These are phyloP conservation scores for Sphaerostilbella broomeana DNA, from an alignment of 2,329 filamentous ascomycete species.

Conservation along the genomic window DNA sequence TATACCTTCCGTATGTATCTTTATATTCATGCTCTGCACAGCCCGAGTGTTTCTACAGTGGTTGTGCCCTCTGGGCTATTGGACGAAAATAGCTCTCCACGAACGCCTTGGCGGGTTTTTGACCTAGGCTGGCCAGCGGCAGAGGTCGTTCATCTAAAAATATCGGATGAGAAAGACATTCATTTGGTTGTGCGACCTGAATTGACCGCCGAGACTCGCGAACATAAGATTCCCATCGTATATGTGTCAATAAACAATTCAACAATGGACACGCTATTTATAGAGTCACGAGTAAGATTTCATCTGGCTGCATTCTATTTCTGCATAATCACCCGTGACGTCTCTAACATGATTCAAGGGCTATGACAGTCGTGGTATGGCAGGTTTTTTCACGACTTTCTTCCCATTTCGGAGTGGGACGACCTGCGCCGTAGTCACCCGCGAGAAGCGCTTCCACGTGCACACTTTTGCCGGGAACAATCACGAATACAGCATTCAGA, in stretches of 20 bases:
- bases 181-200: slow-evolving; percentile 19
- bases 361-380: slow-evolving; percentile 18
- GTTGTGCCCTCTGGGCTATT: background rate
- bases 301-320: background rate
- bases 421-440: slow-evolving; percentile 21
- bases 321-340: no score
- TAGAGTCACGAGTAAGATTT: slow-evolving; percentile 17
- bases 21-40: background rate
- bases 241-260: slow-evolving; percentile 16
- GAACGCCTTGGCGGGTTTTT: background rate
- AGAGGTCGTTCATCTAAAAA: slow-evolving; percentile 16
- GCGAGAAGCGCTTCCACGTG: slow-evolving; percentile 22
- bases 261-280: slow-evolving; percentile 13
- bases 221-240: slow-evolving; percentile 20
- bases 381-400: slow-evolving; percentile 25
- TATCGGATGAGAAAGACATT: slow-evolving; percentile 14
- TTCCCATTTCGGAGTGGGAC: slow-evolving; percentile 18
- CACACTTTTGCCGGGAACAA: slow-evolving; percentile 13
- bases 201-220: slow-evolving; percentile 14
- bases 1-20: no score
- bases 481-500: slow-evolving; percentile 10
- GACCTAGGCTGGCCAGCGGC: slow-evolving; percentile 18
- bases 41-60: background rate
- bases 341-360: no score
- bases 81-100: background rate